phyloP scores from a whole-genome alignment of 768 basidiomycete genomes.

The Serpula lacrymans region DNA sequence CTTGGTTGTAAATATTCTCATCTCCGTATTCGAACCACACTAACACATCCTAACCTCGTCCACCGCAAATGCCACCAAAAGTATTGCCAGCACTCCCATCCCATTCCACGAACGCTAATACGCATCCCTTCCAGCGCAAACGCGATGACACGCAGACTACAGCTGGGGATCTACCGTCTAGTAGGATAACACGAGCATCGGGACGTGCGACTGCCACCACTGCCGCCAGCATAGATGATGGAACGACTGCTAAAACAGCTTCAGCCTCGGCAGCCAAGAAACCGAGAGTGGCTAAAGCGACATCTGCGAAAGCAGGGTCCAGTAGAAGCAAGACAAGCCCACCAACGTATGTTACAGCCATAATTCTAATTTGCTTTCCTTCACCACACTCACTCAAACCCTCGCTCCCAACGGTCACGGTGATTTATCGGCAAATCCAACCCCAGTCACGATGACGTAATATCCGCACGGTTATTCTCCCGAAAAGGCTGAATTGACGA shows the following conservation, averaged over 20 bases:
- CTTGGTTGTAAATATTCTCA: background rate
- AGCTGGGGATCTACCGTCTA: constrained; percentile 27
- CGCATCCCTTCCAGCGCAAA: constrained; percentile 48
- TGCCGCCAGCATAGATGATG: constrained; percentile 13
- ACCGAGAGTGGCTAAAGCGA: constrained; percentile 27
- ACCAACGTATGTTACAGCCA: constrained; percentile 10
- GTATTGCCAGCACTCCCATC: constrained; percentile 14
- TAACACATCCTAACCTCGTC: no score
- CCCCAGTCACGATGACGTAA: constrained; percentile 32
- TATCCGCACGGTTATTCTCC: constrained; percentile 13
- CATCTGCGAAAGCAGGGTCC: constrained; percentile 8
- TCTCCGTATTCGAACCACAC: background rate
- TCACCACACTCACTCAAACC: background rate
- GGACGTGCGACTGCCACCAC: constrained; percentile 35
- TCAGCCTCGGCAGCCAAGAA: constrained; percentile 38
- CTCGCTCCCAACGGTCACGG: constrained; percentile 2
- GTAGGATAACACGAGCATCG: constrained; percentile 45
- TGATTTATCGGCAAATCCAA: constrained; percentile 1
- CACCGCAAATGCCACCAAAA: constrained; percentile 34
- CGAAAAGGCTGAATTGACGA: no score
- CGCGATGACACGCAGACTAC: constrained; percentile 40
- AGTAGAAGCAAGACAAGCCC: no score
- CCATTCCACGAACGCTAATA: constrained; percentile 23
- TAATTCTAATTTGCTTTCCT: no score
- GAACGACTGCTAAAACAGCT: constrained; percentile 11